Evolutionary conservation across 306 rosid species (phyloP).

Genomic region (Fagus sylvatica): DNA sequence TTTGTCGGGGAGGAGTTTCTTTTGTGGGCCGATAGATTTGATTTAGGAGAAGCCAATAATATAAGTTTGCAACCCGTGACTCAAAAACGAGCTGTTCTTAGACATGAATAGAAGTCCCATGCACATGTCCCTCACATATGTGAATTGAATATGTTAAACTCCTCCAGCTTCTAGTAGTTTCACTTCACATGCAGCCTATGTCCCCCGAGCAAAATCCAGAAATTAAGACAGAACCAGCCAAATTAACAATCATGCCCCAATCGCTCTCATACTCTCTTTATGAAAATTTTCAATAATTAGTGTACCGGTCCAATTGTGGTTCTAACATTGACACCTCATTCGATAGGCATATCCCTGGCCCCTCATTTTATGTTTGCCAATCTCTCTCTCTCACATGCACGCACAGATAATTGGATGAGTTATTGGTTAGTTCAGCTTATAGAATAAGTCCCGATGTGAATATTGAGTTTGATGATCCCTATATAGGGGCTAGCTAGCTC

Average conservation of each 20-base stretch:
- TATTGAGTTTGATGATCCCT: too few relatives aligned
- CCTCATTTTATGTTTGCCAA: background rate
- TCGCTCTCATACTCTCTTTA: background rate
- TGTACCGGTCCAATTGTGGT: too few relatives aligned
- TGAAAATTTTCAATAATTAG: too few relatives aligned
- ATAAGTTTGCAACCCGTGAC: background rate
- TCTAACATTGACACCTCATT: background rate
- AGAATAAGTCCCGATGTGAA: too few relatives aligned
- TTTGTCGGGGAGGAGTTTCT: background rate
- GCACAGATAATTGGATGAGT: too few relatives aligned
- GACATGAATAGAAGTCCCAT: background rate
- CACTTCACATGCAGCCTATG: slow-evolving; percentile 6
- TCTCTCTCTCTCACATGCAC: too few relatives aligned
- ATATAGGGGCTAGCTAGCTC: too few relatives aligned
- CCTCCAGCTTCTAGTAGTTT: background rate
- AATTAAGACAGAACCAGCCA: background rate
- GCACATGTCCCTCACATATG: background rate
- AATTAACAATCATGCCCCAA: background rate
- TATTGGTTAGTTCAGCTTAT: too few relatives aligned
- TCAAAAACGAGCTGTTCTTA: background rate
- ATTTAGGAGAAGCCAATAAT: background rate
- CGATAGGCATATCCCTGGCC: background rate
- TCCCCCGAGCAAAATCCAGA: background rate
- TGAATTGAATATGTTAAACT: background rate
- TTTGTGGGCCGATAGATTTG: background rate